Conservation (phyloP, 2,329 filamentous ascomycete species). For the Cadophora sp. region DNA sequence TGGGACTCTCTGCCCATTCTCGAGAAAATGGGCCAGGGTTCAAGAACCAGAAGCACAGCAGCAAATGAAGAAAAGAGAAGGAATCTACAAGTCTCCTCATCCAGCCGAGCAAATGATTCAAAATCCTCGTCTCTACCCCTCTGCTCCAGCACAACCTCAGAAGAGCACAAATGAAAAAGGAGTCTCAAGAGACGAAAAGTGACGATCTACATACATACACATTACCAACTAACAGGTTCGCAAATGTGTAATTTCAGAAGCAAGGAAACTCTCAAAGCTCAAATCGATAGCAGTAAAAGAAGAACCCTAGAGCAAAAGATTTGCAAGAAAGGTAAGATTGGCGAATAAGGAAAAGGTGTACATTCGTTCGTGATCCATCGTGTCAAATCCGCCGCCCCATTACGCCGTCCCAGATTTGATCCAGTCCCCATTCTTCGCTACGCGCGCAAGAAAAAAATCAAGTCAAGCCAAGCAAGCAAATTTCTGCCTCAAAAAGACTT, state of each 20-base stretch:
- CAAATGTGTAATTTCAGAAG: constrained; percentile 7
- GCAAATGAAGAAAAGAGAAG: not conserved
- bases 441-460: constrained; percentile 11
- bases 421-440: constrained; percentile 11
- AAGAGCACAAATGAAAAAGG: constrained; percentile 7
- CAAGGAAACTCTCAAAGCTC: not conserved
- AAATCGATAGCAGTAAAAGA: not conserved
- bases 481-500: constrained; percentile 14
- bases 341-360: constrained; percentile 23
- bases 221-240: constrained; percentile 13
- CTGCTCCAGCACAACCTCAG: not conserved
- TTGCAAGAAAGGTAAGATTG: constrained; percentile 10
- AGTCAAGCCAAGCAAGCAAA: constrained; percentile 22
- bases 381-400: constrained; percentile 26
- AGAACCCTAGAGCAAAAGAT: not conserved
- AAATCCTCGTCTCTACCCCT: not conserved
- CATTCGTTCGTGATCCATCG: constrained; percentile 34
- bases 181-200: no score
- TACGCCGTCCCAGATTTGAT: no score
- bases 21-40: no score
- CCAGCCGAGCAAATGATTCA: constrained; percentile 5
- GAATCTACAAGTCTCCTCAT: constrained; percentile 19
- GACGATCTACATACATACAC: constrained; percentile 20
- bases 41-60: not conserved
- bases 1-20: no score